Base-by-base conservation (phyloP, 2,329 filamentous ascomycete genomes). In the Hypoxylon sp. region DNA sequence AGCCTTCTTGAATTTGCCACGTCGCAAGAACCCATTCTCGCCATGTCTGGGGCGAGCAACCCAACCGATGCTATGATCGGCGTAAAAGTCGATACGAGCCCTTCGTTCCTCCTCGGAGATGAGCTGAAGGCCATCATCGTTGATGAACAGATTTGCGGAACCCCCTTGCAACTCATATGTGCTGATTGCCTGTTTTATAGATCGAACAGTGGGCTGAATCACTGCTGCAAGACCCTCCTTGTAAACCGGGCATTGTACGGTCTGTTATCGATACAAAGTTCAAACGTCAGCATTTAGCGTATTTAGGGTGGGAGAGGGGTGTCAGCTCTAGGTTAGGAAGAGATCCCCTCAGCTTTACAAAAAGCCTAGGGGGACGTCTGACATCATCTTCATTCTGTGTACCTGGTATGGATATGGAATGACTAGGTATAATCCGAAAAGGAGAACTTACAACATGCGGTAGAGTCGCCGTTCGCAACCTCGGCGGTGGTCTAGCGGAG, bases 161-260 rank as follows among this genome's bases (percentile, higher is more conserved):
- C 91, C 91, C 70, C 91, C 91, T 75, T 93, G 91, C 17, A 92
- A 83, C 77, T 93, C 91, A 75, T 93, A 94, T 0, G 90, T 92
- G 33, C 90, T 91, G 76, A 93, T 93, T 69, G 91, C 91, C 73
- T 91, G 87, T 81, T 94, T 94, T 80, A 94, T 86, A 1, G 92
- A 94, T 75, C 89, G 89, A 74, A 94, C 88, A 0, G 92, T 95
- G 6, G 92, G 92, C 19, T 85, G 87, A 74, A 94, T 94, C 79
- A 97, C 93, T 68, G 84, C 88, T 37, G 82, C 82, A 2, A 97
- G 85, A 71, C 93, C 92, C 78, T 97, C 93, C 79, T 95, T 96
- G 83, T 96, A 97, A 0, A 97, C 92, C 3, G 93, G 93, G 78
- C 92, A 94, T 77, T 97, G 93, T 46, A 97, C 92, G 2, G 92